phyloP scores from a whole-genome alignment of 2,329 filamentous ascomycete genomes.

The Ceratocystis papillata region DNA sequence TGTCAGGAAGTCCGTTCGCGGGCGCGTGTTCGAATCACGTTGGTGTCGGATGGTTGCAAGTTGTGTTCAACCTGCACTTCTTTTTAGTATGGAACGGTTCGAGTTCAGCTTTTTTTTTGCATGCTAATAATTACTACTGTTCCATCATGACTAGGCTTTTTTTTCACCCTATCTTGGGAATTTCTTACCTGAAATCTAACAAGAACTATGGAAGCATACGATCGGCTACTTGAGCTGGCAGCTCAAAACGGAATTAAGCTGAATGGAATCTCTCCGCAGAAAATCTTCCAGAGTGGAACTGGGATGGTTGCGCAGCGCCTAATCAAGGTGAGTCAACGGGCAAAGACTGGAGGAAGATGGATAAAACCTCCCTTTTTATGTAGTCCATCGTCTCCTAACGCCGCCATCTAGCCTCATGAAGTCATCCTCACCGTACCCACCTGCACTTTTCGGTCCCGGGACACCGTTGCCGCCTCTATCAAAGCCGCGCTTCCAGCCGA shows the following conservation, averaged over 20 bases:
- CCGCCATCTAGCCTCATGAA: slow-evolving; percentile 34
- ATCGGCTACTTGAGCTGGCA: slow-evolving; percentile 59
- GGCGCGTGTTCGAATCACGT: slow-evolving; percentile 20
- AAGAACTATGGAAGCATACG: slow-evolving; percentile 24
- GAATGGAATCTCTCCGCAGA: slow-evolving; percentile 54
- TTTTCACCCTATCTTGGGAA: not conserved
- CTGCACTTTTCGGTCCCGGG: slow-evolving; percentile 52
- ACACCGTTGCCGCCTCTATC: slow-evolving; percentile 47
- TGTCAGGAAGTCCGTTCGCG: slow-evolving; percentile 18
- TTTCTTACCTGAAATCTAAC: not conserved
- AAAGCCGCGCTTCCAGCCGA: slow-evolving; percentile 41
- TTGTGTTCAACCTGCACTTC: too few species aligned
- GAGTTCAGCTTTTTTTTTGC: slow-evolving; percentile 2
- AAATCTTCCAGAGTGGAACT: slow-evolving; percentile 61
- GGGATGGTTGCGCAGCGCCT: slow-evolving; percentile 62
- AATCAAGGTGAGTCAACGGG: slow-evolving; percentile 45
- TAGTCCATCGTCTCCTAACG: not conserved
- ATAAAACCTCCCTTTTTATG: not conserved
- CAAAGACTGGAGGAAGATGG: not conserved
- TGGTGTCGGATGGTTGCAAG: slow-evolving; percentile 13
- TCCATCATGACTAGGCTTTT: not conserved
- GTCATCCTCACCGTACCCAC: slow-evolving; percentile 55
- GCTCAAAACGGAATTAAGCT: slow-evolving; percentile 52
- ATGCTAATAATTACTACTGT: not conserved
- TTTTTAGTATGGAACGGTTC: not conserved